Evolutionary conservation across 495 filamentous ascomycete genomes (phyloP).

Genomic region (Penicillium herquei): DNA sequence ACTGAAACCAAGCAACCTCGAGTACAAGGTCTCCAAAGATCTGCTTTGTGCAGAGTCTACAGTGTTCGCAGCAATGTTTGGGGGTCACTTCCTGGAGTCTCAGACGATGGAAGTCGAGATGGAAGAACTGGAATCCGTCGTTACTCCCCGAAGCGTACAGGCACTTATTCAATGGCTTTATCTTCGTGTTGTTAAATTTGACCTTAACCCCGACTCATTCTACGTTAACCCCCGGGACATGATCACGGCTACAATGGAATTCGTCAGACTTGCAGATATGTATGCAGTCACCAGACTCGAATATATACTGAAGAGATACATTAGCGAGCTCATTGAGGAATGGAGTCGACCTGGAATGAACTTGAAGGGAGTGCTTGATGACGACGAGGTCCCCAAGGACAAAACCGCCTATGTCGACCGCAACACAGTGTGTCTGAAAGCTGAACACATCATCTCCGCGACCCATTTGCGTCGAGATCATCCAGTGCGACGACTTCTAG

Average conservation of each 20-base stretch:
- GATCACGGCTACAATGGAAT: conserved; percentile 25
- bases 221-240: conserved; percentile 6
- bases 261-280: conserved; percentile 28
- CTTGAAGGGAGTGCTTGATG: too few relatives aligned
- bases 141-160: conserved; percentile 23
- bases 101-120: conserved; percentile 16
- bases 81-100: conserved; percentile 19
- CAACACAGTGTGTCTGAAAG: conserved; percentile 20
- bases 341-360: too few relatives aligned
- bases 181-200: conserved; percentile 17
- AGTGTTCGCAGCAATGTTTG: conserved; percentile 27
- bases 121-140: conserved; percentile 21
- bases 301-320: conserved; percentile 16
- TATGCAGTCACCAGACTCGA: conserved; percentile 21
- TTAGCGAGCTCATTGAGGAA: conserved; percentile 16
- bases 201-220: too few relatives aligned
- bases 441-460: conserved; percentile 22
- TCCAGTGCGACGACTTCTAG: conserved; percentile 20
- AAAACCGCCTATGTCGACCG: neutral
- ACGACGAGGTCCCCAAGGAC: neutral
- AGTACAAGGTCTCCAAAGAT: conserved; percentile 24
- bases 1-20: conserved; percentile 6
- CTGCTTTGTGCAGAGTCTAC: conserved; percentile 26
- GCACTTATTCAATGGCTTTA: conserved; percentile 31
- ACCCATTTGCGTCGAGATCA: conserved; percentile 19